A percentile compares a stretch with the other conserved stretches of the same genome.
These are phyloP conservation scores for Immersiporthe knoxdaviesiana DNA, from an alignment of 2,329 filamentous ascomycete species.

Conservation along the genomic window DNA sequence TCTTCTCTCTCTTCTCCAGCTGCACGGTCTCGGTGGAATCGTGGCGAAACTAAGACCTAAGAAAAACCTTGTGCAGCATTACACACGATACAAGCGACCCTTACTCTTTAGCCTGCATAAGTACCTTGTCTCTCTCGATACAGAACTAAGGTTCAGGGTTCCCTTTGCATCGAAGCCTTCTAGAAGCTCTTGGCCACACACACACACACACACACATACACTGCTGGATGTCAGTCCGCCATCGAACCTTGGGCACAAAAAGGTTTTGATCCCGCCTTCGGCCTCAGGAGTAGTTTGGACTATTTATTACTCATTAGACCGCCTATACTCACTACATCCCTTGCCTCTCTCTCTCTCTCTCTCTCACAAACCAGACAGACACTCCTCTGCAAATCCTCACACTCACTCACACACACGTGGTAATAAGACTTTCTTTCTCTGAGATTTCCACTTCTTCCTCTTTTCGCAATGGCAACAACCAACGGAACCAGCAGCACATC, in stretches of 20 bases:
- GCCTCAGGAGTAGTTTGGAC: background rate
- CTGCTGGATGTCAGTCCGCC: background rate
- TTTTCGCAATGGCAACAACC: constrained; percentile 31
- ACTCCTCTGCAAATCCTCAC: background rate
- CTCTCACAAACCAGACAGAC: background rate
- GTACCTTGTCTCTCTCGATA: background rate
- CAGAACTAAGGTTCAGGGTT: background rate
- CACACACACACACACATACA: too few relatives aligned
- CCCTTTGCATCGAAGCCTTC: constrained; percentile 20
- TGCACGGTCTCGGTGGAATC: background rate
- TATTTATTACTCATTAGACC: background rate
- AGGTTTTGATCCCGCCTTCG: constrained; percentile 1
- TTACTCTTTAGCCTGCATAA: background rate
- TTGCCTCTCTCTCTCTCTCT: background rate
- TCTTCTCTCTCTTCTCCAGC: too few relatives aligned
- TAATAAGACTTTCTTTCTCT: background rate
- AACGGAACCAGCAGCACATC: constrained; percentile 31
- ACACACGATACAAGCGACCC: background rate
- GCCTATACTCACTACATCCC: background rate
- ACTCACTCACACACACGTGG: background rate
- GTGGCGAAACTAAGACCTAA: background rate
- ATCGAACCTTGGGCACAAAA: constrained; percentile 16
- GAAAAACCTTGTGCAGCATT: constrained; percentile 4
- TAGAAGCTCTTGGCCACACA: constrained; percentile 15
- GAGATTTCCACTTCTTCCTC: too few relatives aligned